phyloP scores from a whole-genome alignment of 768 basidiomycete species.

The Tephrocybe sp. region DNA sequence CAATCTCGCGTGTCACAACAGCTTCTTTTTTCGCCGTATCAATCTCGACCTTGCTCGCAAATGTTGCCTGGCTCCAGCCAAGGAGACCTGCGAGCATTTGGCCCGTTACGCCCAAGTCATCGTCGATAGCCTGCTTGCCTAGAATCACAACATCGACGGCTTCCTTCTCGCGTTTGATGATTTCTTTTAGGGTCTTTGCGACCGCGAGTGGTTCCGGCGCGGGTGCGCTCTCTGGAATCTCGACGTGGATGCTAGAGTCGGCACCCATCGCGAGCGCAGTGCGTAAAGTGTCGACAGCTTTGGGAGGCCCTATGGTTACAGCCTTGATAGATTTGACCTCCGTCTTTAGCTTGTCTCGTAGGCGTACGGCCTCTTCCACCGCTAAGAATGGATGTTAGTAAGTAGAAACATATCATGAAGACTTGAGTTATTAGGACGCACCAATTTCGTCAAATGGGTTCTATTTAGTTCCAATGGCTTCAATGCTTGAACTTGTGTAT shows the following conservation, averaged over 20 bases:
- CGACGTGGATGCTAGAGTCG: conserved; percentile 89
- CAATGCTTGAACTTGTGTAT: neutral
- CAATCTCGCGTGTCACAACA: conserved; percentile 84
- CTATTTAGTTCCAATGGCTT: conserved; percentile 34
- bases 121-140: conserved; percentile 98
- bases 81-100: conserved; percentile 96
- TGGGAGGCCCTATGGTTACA: conserved; percentile 92
- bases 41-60: conserved; percentile 84
- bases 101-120: conserved; percentile 92
- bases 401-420: neutral
- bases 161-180: conserved; percentile 62
- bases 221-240: conserved; percentile 68
- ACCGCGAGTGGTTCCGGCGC: conserved; percentile 89
- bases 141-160: conserved; percentile 84
- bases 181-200: conserved; percentile 77
- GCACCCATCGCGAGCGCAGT: conserved; percentile 99
- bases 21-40: conserved; percentile 62
- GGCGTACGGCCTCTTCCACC: conserved; percentile 93
- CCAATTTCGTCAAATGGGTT: conserved; percentile 99
- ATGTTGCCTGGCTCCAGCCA: conserved; percentile 93
- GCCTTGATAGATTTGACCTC: conserved; percentile 84
- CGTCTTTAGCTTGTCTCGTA: conserved; percentile 82
- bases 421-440: conserved; percentile 26
- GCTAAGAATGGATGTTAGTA: conserved; percentile 41
- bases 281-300: conserved; percentile 85